Evolutionary conservation across 2,329 filamentous ascomycete species (phyloP), one percentile per base, ranked within the genome.

Genomic region (Pseudogymnoascus verrucosus): DNA sequence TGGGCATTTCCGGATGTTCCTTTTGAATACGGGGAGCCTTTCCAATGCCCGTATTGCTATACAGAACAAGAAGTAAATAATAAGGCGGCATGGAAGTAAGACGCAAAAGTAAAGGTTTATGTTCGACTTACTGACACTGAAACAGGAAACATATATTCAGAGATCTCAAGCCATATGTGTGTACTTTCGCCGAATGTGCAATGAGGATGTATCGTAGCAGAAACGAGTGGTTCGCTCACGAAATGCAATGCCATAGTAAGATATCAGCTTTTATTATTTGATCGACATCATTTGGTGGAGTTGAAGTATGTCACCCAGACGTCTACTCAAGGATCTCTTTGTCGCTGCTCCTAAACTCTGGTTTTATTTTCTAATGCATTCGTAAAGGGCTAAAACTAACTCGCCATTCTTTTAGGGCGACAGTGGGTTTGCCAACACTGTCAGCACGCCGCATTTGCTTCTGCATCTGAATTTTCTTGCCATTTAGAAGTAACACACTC

Each of bases 91-190:
- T 70, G 68, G 68, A 60, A 60, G 16, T 28, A 40, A 40, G 37
- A 40, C 6, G 7, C n/a, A 40, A 40, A 40, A 40, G 37, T 19
- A 40, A 3, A 40, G 3, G 37, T 34, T 57, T 21, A 34, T 26
- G 28, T 26, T 16, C 5, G 47, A 14, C 28, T 34, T 57, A 57
- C 23, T 57, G 21, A 57, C 4, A 26, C 19, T 34, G 19, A 31
- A 14, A 26, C 31, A 68, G 69, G 23, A 69, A 67, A 37, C 73
- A 76, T 64, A 71, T 74, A 3, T 72, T 74, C n/a, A 65, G 66
- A 11, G 74, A 76, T 59, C 66, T 76, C 2, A 72, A 69, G 65
- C 69, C 74, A 16, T 76, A 75, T 51, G 69, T 76, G 0, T 76
- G 74, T 66, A 76, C 74, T 10, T 71, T 72, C 44, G 65, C 71